Evolutionary conservation across 176 grass and related monocot genomes (phyloP).

Genomic region (Luzula sylvatica): DNA sequence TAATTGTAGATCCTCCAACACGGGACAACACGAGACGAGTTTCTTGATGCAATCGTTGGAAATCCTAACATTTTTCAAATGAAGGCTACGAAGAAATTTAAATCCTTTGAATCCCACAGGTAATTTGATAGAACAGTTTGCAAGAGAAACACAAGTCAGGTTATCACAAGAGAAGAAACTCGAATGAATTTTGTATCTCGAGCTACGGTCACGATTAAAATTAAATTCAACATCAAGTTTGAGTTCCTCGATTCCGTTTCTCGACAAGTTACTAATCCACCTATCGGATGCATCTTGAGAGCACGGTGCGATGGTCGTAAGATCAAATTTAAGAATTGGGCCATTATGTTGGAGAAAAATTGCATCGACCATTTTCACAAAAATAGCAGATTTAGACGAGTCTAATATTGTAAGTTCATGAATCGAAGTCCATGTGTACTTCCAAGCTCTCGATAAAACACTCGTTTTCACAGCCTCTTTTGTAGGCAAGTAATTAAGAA

Average conservation of each 20-base stretch:
- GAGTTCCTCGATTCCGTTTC: constrained; percentile 33
- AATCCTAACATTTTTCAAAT: constrained; percentile 3
- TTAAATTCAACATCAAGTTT: too few relatives aligned
- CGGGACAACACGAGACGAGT: constrained; percentile 29
- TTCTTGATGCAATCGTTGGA: constrained; percentile 22
- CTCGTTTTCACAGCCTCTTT: constrained; percentile 16
- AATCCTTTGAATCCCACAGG: constrained; percentile 25
- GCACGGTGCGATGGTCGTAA: background rate
- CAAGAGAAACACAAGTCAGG: constrained; percentile 17
- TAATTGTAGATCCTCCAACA: constrained; percentile 29
- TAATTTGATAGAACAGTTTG: constrained; percentile 6
- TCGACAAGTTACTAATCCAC: constrained; percentile 42
- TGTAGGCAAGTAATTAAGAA: constrained; percentile 13
- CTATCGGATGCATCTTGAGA: constrained; percentile 15
- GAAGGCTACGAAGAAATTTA: constrained; percentile 22
- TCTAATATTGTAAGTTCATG: constrained; percentile 8
- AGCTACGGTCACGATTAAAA: background rate
- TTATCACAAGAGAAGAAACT: constrained; percentile 24
- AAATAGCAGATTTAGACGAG: background rate
- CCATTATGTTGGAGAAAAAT: constrained; percentile 27
- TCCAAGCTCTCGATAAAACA: constrained; percentile 18
- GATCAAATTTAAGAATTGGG: constrained; percentile 28
- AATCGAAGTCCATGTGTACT: constrained; percentile 14
- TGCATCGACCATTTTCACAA: constrained; percentile 9
- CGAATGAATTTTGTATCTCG: constrained; percentile 22